Evolutionary conservation across 2,329 filamentous ascomycete species (phyloP).

Genomic region (Immersiporthe knoxdaviesiana): DNA sequence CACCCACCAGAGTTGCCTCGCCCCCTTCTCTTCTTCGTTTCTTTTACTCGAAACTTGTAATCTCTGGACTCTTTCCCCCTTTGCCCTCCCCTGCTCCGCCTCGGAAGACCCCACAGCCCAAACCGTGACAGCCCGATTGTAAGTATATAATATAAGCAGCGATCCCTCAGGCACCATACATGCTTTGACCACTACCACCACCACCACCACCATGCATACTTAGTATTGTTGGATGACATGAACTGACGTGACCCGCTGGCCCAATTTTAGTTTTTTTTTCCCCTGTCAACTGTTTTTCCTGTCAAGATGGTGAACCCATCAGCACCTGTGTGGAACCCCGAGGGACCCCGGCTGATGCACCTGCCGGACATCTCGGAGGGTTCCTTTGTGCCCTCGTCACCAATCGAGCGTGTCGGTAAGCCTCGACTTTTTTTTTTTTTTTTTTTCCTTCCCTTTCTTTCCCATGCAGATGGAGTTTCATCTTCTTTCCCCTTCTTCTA

Average conservation of each 20-base stretch:
- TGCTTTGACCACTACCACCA: background rate
- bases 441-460: background rate
- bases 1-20: too few relatives aligned
- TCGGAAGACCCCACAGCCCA: background rate
- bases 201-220: background rate
- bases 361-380: background rate
- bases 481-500: too few relatives aligned
- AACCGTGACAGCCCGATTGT: background rate
- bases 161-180: background rate
- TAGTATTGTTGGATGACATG: background rate
- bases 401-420: constrained; percentile 3
- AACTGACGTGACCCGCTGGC: too few relatives aligned
- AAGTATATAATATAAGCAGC: background rate
- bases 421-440: background rate
- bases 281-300: too few relatives aligned
- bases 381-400: background rate
- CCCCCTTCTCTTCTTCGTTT: too few relatives aligned
- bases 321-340: background rate
- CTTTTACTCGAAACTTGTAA: too few relatives aligned
- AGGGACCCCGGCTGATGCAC: background rate
- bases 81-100: background rate
- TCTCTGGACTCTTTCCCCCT: too few relatives aligned
- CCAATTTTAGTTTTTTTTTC: too few relatives aligned
- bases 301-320: background rate
- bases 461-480: too few relatives aligned